Conservation (phyloP, 2,329 filamentous ascomycete genomes). For the Hypoxylon sp. region DNA sequence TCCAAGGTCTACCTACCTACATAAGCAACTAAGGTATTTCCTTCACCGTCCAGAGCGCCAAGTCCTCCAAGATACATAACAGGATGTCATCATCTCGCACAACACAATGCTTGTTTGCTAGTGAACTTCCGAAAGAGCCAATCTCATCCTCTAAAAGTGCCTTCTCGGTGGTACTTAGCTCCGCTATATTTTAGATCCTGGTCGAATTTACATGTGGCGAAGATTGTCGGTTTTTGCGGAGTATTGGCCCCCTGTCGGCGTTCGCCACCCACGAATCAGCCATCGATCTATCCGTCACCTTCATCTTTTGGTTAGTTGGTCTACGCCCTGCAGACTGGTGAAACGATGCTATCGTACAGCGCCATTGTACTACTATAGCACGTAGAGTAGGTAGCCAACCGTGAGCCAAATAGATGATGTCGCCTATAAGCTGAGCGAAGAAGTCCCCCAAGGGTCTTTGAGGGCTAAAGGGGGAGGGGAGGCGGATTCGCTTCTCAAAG, state of each 20-base stretch:
- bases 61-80: slow-evolving; percentile 15
- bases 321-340: slow-evolving; percentile 19
- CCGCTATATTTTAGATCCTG: slow-evolving; percentile 38
- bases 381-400: slow-evolving; percentile 16
- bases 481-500: neutral
- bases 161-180: slow-evolving; percentile 44
- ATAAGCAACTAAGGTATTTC: slow-evolving; percentile 3
- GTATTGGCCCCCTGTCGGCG: slow-evolving; percentile 31
- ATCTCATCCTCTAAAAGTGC: slow-evolving; percentile 31
- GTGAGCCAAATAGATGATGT: slow-evolving; percentile 13
- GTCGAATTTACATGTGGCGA: slow-evolving; percentile 37
- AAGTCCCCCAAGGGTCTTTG: neutral
- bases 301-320: slow-evolving; percentile 29
- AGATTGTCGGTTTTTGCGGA: slow-evolving; percentile 49
- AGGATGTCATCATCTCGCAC: slow-evolving; percentile 37
- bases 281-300: slow-evolving; percentile 36
- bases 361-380: slow-evolving; percentile 21
- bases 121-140: slow-evolving; percentile 30
- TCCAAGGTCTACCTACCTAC: too few relatives aligned
- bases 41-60: slow-evolving; percentile 20
- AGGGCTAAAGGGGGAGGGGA: neutral
- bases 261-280: slow-evolving; percentile 31
- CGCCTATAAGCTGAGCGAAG: slow-evolving; percentile 2
- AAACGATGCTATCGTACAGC: slow-evolving; percentile 33
- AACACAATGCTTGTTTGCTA: slow-evolving; percentile 39